These are phyloP conservation scores for Russula emetica DNA, from an alignment of 768 basidiomycete species.

Conservation along the genomic window DNA sequence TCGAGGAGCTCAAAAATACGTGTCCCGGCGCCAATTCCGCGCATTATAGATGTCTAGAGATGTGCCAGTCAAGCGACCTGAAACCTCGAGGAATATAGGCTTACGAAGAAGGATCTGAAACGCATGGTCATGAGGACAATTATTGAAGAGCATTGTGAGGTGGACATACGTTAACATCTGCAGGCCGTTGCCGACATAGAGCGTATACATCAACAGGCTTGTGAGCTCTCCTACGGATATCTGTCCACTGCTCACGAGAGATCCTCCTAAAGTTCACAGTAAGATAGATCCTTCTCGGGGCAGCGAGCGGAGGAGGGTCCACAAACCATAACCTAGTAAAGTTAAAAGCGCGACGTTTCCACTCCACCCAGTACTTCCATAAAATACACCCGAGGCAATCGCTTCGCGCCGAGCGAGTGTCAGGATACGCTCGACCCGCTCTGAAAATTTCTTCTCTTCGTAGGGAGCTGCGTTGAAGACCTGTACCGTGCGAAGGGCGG, in stretches of 20 bases:
- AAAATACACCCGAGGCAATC: slow-evolving; percentile 87
- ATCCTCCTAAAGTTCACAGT: slow-evolving; percentile 57
- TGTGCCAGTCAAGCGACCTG: slow-evolving; percentile 25
- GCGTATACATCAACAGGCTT: slow-evolving; percentile 84
- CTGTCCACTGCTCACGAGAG: slow-evolving; percentile 78
- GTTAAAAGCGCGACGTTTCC: slow-evolving; percentile 89
- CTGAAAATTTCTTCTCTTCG: slow-evolving; percentile 73
- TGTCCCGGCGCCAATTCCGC: slow-evolving; percentile 87
- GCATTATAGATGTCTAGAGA: slow-evolving; percentile 85
- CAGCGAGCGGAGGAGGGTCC: background rate
- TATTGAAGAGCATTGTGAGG: background rate
- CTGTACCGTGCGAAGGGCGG: slow-evolving; percentile 84
- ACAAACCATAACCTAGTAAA: slow-evolving; percentile 82
- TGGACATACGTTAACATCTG: slow-evolving; percentile 68
- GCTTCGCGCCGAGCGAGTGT: slow-evolving; percentile 81
- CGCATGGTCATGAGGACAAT: background rate
- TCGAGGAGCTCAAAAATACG: slow-evolving; percentile 94
- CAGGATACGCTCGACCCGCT: slow-evolving; percentile 62
- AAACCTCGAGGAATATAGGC: slow-evolving; percentile 34
- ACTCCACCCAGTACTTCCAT: slow-evolving; percentile 86
- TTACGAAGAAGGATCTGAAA: slow-evolving; percentile 40
- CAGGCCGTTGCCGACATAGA: slow-evolving; percentile 78
- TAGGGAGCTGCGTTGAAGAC: slow-evolving; percentile 80
- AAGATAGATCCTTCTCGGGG: background rate
- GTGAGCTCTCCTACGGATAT: slow-evolving; percentile 93